phyloP scores from a whole-genome alignment of 2,329 filamentous ascomycete genomes.

The Hirsutella rhossiliensis region DNA sequence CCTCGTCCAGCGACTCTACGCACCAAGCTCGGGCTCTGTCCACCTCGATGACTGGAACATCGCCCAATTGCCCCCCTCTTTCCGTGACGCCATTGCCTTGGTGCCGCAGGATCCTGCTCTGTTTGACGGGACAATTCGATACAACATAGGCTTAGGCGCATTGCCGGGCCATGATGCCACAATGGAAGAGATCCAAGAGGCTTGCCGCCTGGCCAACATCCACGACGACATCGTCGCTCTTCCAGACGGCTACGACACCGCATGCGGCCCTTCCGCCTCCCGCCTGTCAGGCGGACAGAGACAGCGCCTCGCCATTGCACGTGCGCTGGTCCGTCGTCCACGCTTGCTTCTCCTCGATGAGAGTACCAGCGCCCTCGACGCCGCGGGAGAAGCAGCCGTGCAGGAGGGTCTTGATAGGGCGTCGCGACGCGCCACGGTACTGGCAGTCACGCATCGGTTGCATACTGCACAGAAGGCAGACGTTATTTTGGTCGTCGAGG shows the following conservation, averaged over 20 bases:
- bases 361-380: constrained; percentile 67
- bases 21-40: constrained; percentile 34
- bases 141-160: constrained; percentile 36
- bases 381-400: constrained; percentile 53
- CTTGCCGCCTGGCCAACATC: constrained; percentile 52
- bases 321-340: constrained; percentile 61
- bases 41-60: constrained; percentile 34
- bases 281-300: constrained; percentile 68
- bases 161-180: constrained; percentile 37
- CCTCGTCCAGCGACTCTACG: constrained; percentile 41
- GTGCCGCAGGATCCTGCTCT: constrained; percentile 38
- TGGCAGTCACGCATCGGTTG: constrained; percentile 47
- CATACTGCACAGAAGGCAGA: constrained; percentile 44
- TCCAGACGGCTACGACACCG: constrained; percentile 53
- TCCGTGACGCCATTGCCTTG: constrained; percentile 33
- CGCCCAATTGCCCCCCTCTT: constrained; percentile 11
- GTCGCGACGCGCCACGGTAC: constrained; percentile 38
- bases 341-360: constrained; percentile 69
- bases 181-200: constrained; percentile 45
- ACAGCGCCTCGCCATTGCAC: constrained; percentile 66
- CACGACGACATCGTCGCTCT: constrained; percentile 53
- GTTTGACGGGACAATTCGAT: constrained; percentile 35
- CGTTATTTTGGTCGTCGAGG: constrained; percentile 43
- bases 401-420: constrained; percentile 52
- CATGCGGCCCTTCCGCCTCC: constrained; percentile 57